These are phyloP conservation scores for Blastobotrys americana DNA, from an alignment of 805 yeast species.

Conservation along the genomic window DNA sequence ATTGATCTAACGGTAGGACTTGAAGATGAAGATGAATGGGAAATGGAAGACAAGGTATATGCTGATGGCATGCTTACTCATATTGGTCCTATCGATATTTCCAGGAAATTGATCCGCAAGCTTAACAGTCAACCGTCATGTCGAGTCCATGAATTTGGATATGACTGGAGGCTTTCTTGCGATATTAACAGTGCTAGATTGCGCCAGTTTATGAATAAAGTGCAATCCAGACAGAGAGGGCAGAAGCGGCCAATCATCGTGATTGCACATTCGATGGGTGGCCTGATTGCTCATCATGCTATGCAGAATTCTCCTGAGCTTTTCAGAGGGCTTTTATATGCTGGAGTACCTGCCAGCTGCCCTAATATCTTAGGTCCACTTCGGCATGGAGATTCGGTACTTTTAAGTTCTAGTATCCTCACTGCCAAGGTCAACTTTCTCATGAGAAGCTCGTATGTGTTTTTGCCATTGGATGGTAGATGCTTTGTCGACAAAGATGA, in stretches of 20 bases:
- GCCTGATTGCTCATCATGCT: conserved; percentile 73
- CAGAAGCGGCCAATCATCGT: conserved; percentile 58
- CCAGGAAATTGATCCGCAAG: conserved; percentile 51
- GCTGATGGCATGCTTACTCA: conserved; percentile 76
- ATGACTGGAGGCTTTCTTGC: conserved; percentile 83
- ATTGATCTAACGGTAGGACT: conserved; percentile 71
- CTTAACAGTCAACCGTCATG: conserved; percentile 45
- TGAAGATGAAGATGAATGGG: conserved; percentile 55
- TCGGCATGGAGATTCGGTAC: conserved; percentile 70
- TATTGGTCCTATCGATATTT: conserved; percentile 81
- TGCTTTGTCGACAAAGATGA: conserved; percentile 55
- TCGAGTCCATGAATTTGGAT: conserved; percentile 69
- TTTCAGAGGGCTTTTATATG: conserved; percentile 70
- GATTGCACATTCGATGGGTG: conserved; percentile 94
- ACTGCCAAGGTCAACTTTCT: conserved; percentile 78
- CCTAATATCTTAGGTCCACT: conserved; percentile 82
- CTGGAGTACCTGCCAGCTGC: conserved; percentile 79
- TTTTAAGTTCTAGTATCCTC: conserved; percentile 64
- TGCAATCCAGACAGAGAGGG: conserved; percentile 25
- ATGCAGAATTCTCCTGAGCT: conserved; percentile 60
- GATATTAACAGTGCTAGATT: conserved; percentile 49
- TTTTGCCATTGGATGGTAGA: conserved; percentile 68
- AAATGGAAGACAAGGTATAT: conserved; percentile 40
- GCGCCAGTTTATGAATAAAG: conserved; percentile 38
- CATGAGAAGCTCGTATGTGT: conserved; percentile 78